Conservation (phyloP, 78 protist species). For the Planoprotostelium fungivorum region DNA sequence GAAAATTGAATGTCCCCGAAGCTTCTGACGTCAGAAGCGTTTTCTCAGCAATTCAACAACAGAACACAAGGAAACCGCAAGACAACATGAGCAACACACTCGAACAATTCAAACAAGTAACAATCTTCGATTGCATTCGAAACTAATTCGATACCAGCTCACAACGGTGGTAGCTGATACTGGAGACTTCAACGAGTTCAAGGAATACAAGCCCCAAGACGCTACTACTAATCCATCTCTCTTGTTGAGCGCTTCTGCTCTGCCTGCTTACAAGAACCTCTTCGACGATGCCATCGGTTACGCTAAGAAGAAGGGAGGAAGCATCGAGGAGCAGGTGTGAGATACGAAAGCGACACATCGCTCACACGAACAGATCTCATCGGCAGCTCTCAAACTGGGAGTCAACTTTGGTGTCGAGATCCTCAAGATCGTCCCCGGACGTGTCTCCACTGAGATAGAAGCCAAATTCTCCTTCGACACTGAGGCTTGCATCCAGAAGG, state of each 20-base stretch:
- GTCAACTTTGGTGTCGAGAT: constrained; percentile 94
- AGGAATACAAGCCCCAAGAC: constrained; percentile 82
- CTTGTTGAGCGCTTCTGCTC: constrained; percentile 72
- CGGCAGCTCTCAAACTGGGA: constrained; percentile 57
- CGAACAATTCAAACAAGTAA: background rate
- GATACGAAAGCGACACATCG: constrained; percentile 5
- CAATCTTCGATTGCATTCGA: no score
- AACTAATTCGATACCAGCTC: background rate
- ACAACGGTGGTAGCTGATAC: constrained; percentile 91
- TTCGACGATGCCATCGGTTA: constrained; percentile 79
- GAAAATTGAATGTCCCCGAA: no score
- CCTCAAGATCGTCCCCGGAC: constrained; percentile 93
- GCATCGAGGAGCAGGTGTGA: background rate
- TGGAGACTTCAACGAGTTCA: constrained; percentile 81
- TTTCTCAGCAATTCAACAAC: background rate
- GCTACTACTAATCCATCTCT: constrained; percentile 97
- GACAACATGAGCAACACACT: background rate
- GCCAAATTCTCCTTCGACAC: constrained; percentile 91
- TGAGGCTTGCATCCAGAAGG: constrained; percentile 85
- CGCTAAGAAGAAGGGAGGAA: constrained; percentile 28
- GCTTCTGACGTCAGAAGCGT: no score
- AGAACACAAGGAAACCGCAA: background rate
- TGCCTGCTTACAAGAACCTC: constrained; percentile 61
- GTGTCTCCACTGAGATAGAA: constrained; percentile 95
- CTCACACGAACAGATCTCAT: constrained; percentile 36